These are phyloP conservation scores for Termitomyces sp. DNA, from an alignment of 768 basidiomycete species.

Conservation along the genomic window DNA sequence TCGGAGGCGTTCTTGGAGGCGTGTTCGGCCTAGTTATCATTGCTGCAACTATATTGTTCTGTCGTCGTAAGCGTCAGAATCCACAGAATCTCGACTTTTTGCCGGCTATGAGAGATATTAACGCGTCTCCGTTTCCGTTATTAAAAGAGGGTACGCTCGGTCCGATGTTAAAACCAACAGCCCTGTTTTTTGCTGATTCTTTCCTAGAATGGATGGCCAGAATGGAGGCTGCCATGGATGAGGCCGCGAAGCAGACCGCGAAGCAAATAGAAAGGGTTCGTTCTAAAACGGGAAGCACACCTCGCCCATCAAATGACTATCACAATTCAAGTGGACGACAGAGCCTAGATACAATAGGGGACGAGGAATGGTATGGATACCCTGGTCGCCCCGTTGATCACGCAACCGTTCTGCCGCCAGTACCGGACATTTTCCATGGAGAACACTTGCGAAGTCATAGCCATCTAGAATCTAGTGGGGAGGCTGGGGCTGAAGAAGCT, in stretches of 20 bases:
- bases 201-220: slow-evolving; percentile 4
- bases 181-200: background rate
- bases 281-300: background rate
- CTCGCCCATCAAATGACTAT: background rate
- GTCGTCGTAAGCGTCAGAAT: slow-evolving; percentile 1
- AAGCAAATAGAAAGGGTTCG: slow-evolving; percentile 7
- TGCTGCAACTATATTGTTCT: background rate
- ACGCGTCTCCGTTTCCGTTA: background rate
- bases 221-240: slow-evolving; percentile 5
- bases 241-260: slow-evolving; percentile 9
- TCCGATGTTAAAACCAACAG: no score
- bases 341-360: slow-evolving; percentile 2
- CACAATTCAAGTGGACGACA: background rate
- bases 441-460: background rate
- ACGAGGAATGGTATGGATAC: background rate
- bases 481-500: background rate
- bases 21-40: background rate
- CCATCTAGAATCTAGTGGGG: background rate
- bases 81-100: background rate
- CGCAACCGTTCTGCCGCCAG: no score
- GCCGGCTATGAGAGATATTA: background rate
- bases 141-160: slow-evolving; percentile 5
- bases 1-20: slow-evolving; percentile 6
- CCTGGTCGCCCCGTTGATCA: background rate
- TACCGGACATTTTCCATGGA: background rate